A percentile compares a stretch with the other conserved stretches of the same genome.
These are phyloP conservation scores for Cytospora schulzeri DNA, from an alignment of 2,329 filamentous ascomycete species.

Conservation along the genomic window DNA sequence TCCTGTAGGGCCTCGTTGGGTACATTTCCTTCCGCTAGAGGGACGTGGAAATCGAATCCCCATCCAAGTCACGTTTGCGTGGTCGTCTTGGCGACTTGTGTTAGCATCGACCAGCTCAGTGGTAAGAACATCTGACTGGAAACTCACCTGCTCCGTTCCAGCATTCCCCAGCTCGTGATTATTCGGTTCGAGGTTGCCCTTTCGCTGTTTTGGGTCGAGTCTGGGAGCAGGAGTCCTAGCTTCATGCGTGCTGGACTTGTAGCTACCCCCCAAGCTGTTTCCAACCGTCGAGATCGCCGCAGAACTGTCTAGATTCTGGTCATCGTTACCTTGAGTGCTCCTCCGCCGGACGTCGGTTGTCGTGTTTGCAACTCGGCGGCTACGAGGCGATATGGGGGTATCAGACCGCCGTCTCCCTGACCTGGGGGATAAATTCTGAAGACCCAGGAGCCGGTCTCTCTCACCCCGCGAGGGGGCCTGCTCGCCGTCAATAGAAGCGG, in stretches of 20 bases:
- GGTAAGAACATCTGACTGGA: not conserved
- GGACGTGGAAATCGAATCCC: not conserved
- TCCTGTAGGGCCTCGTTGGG: not conserved
- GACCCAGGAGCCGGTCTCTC: too few relatives aligned
- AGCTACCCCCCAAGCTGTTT: too few relatives aligned
- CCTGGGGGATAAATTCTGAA: too few relatives aligned
- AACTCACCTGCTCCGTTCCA: not conserved
- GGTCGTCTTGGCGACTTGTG: not conserved
- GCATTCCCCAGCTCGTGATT: not conserved
- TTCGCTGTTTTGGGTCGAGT: not conserved
- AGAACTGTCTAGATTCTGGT: too few relatives aligned
- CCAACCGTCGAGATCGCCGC: too few relatives aligned
- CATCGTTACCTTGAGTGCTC: not conserved
- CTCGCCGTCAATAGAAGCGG: too few relatives aligned
- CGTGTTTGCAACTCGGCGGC: not conserved
- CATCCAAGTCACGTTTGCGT: not conserved
- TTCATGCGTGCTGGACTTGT: not conserved
- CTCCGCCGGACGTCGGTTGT: not conserved
- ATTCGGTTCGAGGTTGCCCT: not conserved
- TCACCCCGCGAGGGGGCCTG: too few relatives aligned
- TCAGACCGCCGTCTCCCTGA: too few relatives aligned
- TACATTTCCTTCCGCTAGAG: not conserved
- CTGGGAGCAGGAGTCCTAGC: not conserved
- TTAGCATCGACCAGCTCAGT: not conserved
- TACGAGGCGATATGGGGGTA: not conserved